phyloP scores from a whole-genome alignment of 257 asterid species.

The Fraxinus cuspidata region DNA sequence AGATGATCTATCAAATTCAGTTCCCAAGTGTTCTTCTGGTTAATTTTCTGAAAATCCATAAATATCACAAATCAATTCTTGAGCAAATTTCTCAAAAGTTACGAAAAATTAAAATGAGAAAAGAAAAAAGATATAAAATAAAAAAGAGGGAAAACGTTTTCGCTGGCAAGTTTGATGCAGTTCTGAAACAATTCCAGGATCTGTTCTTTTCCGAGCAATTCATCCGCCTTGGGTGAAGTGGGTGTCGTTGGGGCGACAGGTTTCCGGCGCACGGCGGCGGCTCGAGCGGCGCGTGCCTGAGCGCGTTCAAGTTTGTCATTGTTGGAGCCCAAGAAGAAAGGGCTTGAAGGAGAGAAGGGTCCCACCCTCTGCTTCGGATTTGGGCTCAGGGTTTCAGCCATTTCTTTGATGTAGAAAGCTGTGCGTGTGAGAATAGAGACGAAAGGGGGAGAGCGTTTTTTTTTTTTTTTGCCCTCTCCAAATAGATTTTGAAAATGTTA shows the following conservation, averaged over 20 bases:
- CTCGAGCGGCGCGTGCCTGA: slow-evolving; percentile 96
- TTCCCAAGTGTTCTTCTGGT: slow-evolving; percentile 97
- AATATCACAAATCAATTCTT: background rate
- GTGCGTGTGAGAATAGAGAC: background rate
- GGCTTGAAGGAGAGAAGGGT: slow-evolving; percentile 70
- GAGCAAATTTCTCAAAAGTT: background rate
- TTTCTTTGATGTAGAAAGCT: slow-evolving; percentile 18
- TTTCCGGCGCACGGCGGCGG: slow-evolving; percentile 87
- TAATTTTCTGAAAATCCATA: slow-evolving; percentile 68
- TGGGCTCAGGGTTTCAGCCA: slow-evolving; percentile 81
- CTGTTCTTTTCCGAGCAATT: slow-evolving; percentile 73
- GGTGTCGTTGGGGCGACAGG: slow-evolving; percentile 32
- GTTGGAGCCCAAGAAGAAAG: slow-evolving; percentile 80
- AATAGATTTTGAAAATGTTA: background rate
- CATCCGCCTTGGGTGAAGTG: slow-evolving; percentile 32
- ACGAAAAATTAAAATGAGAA: background rate
- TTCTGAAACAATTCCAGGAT: slow-evolving; percentile 81
- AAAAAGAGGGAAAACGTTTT: slow-evolving; percentile 54
- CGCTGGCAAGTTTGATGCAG: slow-evolving; percentile 95
- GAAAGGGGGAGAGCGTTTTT: background rate
- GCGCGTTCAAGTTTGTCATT: slow-evolving; percentile 92
- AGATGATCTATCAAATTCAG: slow-evolving; percentile 88
- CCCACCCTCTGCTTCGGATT: slow-evolving; percentile 59
- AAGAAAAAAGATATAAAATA: background rate
- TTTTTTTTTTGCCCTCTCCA: background rate